Conservation (phyloP, 2,329 filamentous ascomycete genomes). For the Tolypocladium amazonense region DNA sequence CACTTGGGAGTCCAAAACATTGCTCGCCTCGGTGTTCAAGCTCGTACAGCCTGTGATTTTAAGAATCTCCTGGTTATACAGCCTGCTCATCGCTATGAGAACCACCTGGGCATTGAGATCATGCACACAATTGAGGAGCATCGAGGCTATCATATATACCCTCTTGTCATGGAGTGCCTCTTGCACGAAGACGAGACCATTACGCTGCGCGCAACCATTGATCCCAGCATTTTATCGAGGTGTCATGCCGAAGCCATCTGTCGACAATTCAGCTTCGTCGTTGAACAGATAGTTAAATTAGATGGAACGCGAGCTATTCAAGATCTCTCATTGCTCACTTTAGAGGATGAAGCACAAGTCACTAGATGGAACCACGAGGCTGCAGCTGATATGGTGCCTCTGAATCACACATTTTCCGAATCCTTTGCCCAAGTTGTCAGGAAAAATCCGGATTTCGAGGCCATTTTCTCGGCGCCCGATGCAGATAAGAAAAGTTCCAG, state of each 20-base stretch:
- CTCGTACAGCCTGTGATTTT: slow-evolving; percentile 1
- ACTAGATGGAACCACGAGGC: neutral
- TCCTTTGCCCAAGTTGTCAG: neutral
- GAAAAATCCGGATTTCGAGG: neutral
- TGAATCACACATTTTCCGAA: neutral
- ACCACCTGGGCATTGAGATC: neutral
- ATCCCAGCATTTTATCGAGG: neutral
- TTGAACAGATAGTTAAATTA: neutral
- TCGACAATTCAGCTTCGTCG: neutral
- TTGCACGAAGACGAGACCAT: neutral
- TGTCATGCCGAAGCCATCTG: neutral
- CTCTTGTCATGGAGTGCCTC: slow-evolving; percentile 2
- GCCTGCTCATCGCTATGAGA: neutral
- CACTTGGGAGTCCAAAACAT: slow-evolving; percentile 4
- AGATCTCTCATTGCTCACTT: neutral
- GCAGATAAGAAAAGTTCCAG: neutral
- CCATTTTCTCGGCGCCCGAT: neutral
- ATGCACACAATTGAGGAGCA: neutral
- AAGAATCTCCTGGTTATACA: slow-evolving; percentile 4
- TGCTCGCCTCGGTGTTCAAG: neutral
- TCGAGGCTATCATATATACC: neutral
- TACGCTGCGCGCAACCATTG: neutral
- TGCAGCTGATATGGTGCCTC: too few species aligned
- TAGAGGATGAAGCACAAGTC: neutral
- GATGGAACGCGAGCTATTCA: neutral